A percentile compares a stretch with the other conserved stretches of the same genome.
phyloP scores from a whole-genome alignment of 2,329 filamentous ascomycete species.

The Exophiala xenobiotica region DNA sequence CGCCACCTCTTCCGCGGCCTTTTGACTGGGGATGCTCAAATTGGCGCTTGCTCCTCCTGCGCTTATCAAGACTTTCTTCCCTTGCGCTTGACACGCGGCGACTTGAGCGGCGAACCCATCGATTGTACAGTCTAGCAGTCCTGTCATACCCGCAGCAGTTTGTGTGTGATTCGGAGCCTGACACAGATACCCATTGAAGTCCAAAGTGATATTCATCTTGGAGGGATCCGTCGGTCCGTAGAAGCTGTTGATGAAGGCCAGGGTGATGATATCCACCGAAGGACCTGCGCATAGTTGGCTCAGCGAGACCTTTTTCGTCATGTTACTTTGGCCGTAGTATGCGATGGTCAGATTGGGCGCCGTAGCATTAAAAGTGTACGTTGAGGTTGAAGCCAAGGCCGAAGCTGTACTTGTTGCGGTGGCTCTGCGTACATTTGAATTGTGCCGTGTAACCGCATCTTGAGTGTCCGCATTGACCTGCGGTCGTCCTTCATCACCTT shows the following conservation, averaged over 20 bases:
- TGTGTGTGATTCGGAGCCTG: constrained; percentile 9
- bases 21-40: constrained; percentile 44
- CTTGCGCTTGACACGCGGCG: constrained; percentile 37
- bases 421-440: too few relatives aligned
- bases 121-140: constrained; percentile 23
- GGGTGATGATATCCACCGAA: constrained; percentile 31
- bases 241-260: constrained; percentile 31
- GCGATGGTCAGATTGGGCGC: constrained; percentile 14
- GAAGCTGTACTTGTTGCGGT: too few relatives aligned
- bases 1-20: constrained; percentile 46
- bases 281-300: constrained; percentile 27
- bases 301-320: constrained; percentile 23
- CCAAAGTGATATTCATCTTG: constrained; percentile 8
- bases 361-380: constrained; percentile 1
- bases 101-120: constrained; percentile 23
- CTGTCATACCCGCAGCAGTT: constrained; percentile 20
- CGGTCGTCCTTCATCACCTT: too few relatives aligned
- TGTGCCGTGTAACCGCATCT: too few relatives aligned
- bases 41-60: constrained; percentile 44
- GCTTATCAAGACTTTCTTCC: constrained; percentile 48
- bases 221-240: constrained; percentile 14
- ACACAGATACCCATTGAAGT: constrained; percentile 24
- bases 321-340: constrained; percentile 28
- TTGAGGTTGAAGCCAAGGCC: background rate
- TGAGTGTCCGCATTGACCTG: too few relatives aligned